Conservation (phyloP, 2,329 filamentous ascomycete species). For the Colletotrichum theobromicola region DNA sequence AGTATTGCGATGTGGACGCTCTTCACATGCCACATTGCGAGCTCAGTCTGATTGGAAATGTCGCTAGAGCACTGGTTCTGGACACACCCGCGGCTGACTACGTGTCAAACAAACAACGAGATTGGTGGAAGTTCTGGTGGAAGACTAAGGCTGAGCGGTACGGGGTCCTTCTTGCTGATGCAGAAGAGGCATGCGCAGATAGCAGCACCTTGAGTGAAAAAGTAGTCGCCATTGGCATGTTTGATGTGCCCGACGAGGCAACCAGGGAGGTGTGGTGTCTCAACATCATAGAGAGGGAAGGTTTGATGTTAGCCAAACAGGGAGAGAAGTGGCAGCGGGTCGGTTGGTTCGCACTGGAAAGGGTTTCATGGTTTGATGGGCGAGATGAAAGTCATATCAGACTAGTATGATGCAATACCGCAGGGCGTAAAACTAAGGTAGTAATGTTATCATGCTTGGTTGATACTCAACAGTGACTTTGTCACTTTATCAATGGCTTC, state of each 20-base stretch:
- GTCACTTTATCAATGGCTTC: neutral
- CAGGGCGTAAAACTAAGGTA: neutral
- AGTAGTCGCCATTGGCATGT: neutral
- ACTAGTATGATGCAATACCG: neutral
- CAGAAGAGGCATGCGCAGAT: neutral
- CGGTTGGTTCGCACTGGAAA: neutral
- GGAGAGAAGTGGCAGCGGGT: neutral
- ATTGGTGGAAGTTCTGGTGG: neutral
- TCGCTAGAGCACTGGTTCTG: neutral
- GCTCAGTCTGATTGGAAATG: neutral
- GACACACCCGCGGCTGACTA: neutral
- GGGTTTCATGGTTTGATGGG: neutral
- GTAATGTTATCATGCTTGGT: neutral
- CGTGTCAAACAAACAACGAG: neutral
- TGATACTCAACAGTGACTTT: neutral
- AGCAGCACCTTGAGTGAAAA: neutral
- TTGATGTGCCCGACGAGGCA: constrained; percentile 2
- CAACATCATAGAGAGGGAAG: neutral
- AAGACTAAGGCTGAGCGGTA: neutral
- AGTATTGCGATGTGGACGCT: neutral
- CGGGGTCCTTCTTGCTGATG: neutral
- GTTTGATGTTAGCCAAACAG: neutral
- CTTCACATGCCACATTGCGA: constrained; percentile 3
- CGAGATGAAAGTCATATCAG: neutral
- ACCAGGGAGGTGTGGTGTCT: neutral